A percentile compares a stretch with the other conserved stretches of the same genome.
Evolutionary conservation across 306 rosid species (phyloP).

Genomic region (Gleditsia sinensis): DNA sequence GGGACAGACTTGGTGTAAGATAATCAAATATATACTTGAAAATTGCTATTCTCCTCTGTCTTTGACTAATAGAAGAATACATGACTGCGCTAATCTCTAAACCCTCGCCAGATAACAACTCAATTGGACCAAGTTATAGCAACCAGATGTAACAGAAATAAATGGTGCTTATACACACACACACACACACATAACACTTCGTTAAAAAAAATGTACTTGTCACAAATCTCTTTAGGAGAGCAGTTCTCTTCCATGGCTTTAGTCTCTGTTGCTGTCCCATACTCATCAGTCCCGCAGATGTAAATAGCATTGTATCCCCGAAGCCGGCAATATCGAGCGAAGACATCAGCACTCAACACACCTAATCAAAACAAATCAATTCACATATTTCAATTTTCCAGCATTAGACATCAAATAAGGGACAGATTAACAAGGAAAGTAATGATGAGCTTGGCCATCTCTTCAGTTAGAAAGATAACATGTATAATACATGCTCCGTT

Average conservation of each 20-base stretch:
- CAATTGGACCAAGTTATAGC: background rate
- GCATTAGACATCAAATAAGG: background rate
- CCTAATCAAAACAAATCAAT: conserved; percentile 42
- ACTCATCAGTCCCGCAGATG: conserved; percentile 93
- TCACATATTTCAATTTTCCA: background rate
- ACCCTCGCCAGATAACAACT: conserved; percentile 9
- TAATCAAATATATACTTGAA: background rate
- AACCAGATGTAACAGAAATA: background rate
- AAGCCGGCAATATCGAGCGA: conserved; percentile 88
- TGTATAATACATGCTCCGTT: background rate
- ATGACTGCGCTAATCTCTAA: background rate
- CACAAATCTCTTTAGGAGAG: conserved; percentile 89
- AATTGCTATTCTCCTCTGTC: background rate
- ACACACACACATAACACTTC: too few species aligned
- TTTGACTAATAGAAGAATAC: background rate
- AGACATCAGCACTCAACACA: conserved; percentile 93
- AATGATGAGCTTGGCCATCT: background rate
- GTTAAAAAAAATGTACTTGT: too few species aligned
- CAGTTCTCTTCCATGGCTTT: conserved; percentile 95
- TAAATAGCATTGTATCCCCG: conserved; percentile 81
- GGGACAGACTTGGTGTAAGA: background rate
- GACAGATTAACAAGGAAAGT: background rate
- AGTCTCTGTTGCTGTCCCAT: conserved; percentile 95
- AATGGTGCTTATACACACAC: too few species aligned
- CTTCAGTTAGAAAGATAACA: background rate